Percentiles rank a stretch among this genome's conserved stretches.
Conservation (phyloP, 164 flowering plant genomes). For the Kingdonia uniflora region DNA sequence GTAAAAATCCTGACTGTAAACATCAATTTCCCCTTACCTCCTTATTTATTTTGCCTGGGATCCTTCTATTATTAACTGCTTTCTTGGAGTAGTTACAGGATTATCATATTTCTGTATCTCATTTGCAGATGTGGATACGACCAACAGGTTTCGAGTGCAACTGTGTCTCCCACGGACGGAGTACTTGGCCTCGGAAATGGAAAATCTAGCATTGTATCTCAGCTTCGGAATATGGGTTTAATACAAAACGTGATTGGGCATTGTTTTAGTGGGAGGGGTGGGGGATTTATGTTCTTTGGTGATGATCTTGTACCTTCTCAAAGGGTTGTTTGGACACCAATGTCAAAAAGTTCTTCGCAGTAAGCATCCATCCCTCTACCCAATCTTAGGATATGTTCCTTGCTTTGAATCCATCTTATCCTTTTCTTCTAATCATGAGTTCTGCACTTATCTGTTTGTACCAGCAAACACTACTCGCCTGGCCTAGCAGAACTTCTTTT, state of each 20-base stretch:
- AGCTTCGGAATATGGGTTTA: slow-evolving; percentile 52
- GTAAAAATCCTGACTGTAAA: too few species aligned
- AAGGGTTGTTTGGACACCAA: slow-evolving; percentile 57
- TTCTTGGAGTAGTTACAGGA: too few species aligned
- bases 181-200: slow-evolving; percentile 87
- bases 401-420: not conserved
- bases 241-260: slow-evolving; percentile 71
- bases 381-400: not conserved
- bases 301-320: slow-evolving; percentile 57
- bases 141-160: slow-evolving; percentile 41
- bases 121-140: slow-evolving; percentile 80
- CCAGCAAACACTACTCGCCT: slow-evolving; percentile 54
- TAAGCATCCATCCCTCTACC: not conserved
- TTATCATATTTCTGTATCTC: too few species aligned
- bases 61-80: too few species aligned
- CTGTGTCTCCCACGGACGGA: slow-evolving; percentile 57
- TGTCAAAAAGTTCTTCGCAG: slow-evolving; percentile 43
- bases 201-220: slow-evolving; percentile 55
- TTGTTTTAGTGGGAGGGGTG: slow-evolving; percentile 59
- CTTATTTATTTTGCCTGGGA: too few species aligned
- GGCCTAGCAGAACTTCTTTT: slow-evolving; percentile 53
- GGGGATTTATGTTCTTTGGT: slow-evolving; percentile 82
- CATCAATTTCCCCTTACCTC: too few species aligned
- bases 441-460: not conserved
- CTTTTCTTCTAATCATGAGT: not conserved